phyloP scores from a whole-genome alignment of 1,284 basidiomycete genomes.

The Sparassis latifolia region DNA sequence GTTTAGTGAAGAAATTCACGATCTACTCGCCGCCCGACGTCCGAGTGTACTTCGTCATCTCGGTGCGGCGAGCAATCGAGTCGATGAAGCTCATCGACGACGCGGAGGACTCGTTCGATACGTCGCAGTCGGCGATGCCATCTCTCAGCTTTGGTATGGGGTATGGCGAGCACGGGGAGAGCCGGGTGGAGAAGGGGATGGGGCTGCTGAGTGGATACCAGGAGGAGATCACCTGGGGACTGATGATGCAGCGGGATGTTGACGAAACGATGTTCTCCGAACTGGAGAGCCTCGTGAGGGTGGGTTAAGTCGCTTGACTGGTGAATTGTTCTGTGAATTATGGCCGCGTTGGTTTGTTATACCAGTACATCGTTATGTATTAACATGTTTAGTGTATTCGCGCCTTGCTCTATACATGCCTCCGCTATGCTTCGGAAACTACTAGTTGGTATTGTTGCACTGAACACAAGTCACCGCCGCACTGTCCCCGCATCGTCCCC shows the following conservation, averaged over 20 bases:
- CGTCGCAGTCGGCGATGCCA: conserved; percentile 45
- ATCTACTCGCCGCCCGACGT: conserved; percentile 39
- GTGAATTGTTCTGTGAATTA: conserved; percentile 4
- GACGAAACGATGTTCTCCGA: conserved; percentile 69
- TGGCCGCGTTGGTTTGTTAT: conserved; percentile 10
- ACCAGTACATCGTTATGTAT: conserved; percentile 14
- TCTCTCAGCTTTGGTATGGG: conserved; percentile 69
- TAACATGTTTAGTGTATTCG: conserved; percentile 9
- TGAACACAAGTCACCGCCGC: no score
- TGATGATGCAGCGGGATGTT: conserved; percentile 56
- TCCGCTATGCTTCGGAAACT: background rate
- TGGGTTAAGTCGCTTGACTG: conserved; percentile 31
- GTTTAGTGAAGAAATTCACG: conserved; percentile 58
- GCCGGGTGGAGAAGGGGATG: conserved; percentile 55
- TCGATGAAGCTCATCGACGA: conserved; percentile 83
- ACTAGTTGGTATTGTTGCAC: background rate
- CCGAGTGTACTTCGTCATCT: conserved; percentile 51
- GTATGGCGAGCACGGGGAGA: conserved; percentile 68
- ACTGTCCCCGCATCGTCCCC: no score
- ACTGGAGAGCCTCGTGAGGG: conserved; percentile 66
- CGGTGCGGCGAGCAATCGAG: conserved; percentile 76
- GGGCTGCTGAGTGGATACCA: conserved; percentile 72
- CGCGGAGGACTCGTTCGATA: conserved; percentile 67
- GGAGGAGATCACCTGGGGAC: conserved; percentile 57
- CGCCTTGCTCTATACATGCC: background rate